Base-by-base conservation (phyloP, 2,329 filamentous ascomycete genomes). In the Cadophora luteo-olivacea region DNA sequence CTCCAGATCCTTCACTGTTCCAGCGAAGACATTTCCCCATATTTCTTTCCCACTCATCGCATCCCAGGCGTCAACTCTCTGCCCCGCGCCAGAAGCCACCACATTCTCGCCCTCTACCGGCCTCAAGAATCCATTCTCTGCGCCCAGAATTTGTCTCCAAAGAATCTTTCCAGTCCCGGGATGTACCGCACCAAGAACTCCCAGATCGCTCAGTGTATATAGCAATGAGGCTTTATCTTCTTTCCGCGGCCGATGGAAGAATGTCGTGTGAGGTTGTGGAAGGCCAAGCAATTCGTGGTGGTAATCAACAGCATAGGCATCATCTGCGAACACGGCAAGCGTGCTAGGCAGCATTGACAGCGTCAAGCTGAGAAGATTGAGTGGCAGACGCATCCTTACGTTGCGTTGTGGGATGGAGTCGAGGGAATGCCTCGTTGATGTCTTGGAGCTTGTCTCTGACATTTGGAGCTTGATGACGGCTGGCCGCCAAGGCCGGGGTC, bases 241-340 rank as follows among this genome's bases (percentile, higher is more conserved):
- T 71, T 88, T 86, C 76, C 91, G 87, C 49, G 96, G 95, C 74
- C 90, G 91, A 82, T 97, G 93, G 87, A 98, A 98, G 86, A 98
- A 97, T 74, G 95, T 97, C 70, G 93, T 92, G 71, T 92, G 88
- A 78, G 88, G 84, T 79, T 91, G 91, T 65, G 96, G 94, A 48
- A 92, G 82, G 77, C 96, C 96, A 76, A 99, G 84, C 61, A 98
- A 89, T 72, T 92, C 89, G 82, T 97, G 90, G 82, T 98, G 95
- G 83, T 94, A 98, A 82, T 99, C 96, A 79, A 97, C 88, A 75
- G 93, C 87, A 82, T 90, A 94, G 74, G 97, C 94, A 80, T 99
- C 95, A 78, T 99, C 96, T 74, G 87, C 85, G 82, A 94, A 97
- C 69, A 98, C 89, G 72, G 94, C 92, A 52, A 72, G 58, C 9